Base-by-base conservation (phyloP, 169 alveolate species). In the Eimeria necatrix region DNA sequence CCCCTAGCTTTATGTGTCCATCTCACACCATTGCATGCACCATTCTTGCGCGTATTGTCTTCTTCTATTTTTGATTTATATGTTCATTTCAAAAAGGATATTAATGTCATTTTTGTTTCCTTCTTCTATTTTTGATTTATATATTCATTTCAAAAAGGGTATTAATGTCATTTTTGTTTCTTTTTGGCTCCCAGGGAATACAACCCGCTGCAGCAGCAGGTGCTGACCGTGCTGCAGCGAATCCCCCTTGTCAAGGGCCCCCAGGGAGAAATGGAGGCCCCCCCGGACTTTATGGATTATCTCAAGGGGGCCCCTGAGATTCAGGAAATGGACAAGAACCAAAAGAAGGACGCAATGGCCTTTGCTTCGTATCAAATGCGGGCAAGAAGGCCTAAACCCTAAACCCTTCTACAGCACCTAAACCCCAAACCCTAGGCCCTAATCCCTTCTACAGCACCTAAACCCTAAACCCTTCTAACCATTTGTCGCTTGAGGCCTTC, bases 341-440 rank as follows among this genome's bases (percentile, higher is more conserved):
- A 97, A 53, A 97, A 97, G 95, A 97, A 97, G 76, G 96, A 96
- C 53, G 97, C 98, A 41, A 74, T 98, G 94, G 97, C 98, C n/a
- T 98, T 97, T 76, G 99, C 99, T 4, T 96, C 99, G 18, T 97
- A 96, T 94, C 96, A 97, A 41, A 97, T 97, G 74, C 52, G 89
- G 61, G 94, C 73, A 51, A 14, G 60, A 53, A 0, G 12, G 20
- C 46, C 56, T 84, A 80, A 49, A 5, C 46, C 26, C 51, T 22
- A 41, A 71, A 71, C 51, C 46, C 83, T 71, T 18, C 68, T 56
- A 10, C 20, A 56, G 2, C 12, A 56, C 68, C 4, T 56, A 56
- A 56, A 56, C 68, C 68, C 68, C 2, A 56, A 56, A 56, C 68
- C 68, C 0, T 18, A 2, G 2, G 20, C 68, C 68, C 20, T 56